Conservation (phyloP, 148 eudicot species). For the Persicaria maculosa region DNA sequence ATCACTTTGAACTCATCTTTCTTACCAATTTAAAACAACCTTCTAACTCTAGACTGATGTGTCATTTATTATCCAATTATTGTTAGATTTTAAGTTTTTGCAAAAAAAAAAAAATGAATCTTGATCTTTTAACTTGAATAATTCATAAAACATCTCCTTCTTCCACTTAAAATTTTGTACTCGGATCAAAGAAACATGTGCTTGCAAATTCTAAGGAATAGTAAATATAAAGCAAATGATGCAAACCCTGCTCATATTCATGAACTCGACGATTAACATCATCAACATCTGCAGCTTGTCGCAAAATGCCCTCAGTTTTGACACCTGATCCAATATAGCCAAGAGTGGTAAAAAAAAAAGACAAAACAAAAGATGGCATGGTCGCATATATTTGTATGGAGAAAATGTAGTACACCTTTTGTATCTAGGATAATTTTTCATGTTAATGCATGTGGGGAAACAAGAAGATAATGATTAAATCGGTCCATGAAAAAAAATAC, state of each 20-base stretch:
- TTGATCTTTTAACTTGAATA: background rate
- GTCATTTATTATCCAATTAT: background rate
- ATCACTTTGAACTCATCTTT: background rate
- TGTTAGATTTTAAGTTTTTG: background rate
- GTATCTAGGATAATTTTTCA: background rate
- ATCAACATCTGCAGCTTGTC: constrained; percentile 99
- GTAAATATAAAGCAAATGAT: background rate
- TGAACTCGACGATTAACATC: constrained; percentile 77
- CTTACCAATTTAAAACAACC: background rate
- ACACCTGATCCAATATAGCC: constrained; percentile 39
- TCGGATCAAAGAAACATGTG: background rate
- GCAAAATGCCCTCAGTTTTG: constrained; percentile 80
- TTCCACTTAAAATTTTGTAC: background rate
- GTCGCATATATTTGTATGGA: background rate
- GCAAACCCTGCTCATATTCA: constrained; percentile 85
- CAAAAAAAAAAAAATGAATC: background rate
- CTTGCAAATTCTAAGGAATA: background rate
- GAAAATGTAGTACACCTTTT: background rate
- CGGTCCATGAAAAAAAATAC: background rate
- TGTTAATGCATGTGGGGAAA: background rate
- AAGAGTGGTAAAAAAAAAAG: background rate
- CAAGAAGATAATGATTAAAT: background rate
- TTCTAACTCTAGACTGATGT: background rate
- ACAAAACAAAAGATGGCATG: background rate
- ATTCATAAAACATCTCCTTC: background rate